These are phyloP conservation scores for Pilobolus umbonatus DNA, from an alignment of 192 early-diverging fungal genomes.

Conservation along the genomic window DNA sequence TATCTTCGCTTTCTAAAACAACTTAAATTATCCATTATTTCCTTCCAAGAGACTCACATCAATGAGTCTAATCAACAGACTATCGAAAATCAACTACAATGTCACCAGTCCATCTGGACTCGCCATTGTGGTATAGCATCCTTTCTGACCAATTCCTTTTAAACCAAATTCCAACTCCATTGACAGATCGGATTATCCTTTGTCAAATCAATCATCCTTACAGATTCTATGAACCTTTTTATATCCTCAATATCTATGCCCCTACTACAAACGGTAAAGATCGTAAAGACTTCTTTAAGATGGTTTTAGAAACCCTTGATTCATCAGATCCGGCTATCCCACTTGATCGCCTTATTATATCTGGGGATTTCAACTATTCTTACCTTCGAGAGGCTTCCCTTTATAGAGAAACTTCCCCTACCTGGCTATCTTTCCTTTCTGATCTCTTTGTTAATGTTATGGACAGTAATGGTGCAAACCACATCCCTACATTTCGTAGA, in stretches of 20 bases:
- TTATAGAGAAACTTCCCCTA: neutral
- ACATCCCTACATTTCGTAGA: neutral
- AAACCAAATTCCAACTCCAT: neutral
- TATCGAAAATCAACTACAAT: neutral
- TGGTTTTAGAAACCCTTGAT: neutral
- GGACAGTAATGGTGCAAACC: neutral
- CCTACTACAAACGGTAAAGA: neutral
- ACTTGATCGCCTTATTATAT: neutral
- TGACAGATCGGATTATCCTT: neutral
- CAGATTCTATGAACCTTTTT: neutral
- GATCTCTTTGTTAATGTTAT: neutral
- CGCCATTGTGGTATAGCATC: neutral
- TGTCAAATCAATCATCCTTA: neutral
- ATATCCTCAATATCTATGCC: neutral
- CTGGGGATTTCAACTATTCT: neutral
- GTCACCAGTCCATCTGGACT: neutral
- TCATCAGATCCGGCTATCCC: neutral
- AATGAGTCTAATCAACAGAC: neutral
- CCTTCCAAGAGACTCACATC: neutral
- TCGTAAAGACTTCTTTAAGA: neutral
- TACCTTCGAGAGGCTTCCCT: too few relatives aligned
- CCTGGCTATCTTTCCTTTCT: neutral
- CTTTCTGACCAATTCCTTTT: neutral
- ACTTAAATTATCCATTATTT: neutral
- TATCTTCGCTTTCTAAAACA: neutral